Evolutionary conservation across 2,329 filamentous ascomycete species (phyloP), one percentile per base, ranked within the genome.

Genomic region (Aspergillus awamori): DNA sequence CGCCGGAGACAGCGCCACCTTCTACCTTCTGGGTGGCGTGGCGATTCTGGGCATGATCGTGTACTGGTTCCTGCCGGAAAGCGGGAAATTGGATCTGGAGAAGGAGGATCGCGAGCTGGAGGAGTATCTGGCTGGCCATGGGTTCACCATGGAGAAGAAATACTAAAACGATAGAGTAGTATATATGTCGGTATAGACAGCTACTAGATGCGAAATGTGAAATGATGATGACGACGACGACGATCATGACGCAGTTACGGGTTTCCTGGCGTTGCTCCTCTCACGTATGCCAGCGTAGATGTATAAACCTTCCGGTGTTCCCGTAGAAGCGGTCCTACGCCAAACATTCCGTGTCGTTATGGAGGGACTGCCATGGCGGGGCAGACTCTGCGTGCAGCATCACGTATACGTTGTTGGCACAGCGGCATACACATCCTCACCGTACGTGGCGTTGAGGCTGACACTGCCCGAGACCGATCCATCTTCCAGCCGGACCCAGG

Each of bases 401-500:
- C 20, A 20, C 20, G 20, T 20, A 20, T 20, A 20, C 20, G 20
- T 20, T 20, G 20, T 20, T 20, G 20, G 20, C 20, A 20, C 20
- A 20, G 20, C 20, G 20, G 20, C 20, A 20, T 20, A 20, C 20
- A 2, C 20, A 20, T 20, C 20, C 20, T 20, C 20, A 20, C 20
- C 20, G 20, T 20, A 20, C 20, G 20, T 20, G 20, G 20, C 20
- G 2, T 20, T 20, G 20, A 20, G 20, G 2, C 2, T 20, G 20
- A 20, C 20, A 20, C 20, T 20, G 20, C 20, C 20, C 20, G 20
- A 20, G 2, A 20, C 20, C 20, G 20, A 77, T 0, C 84, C 84
- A 49, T 82, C 80, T 67, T 89, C 87, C 30, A 89, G 76, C 2
- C 86, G 79, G 39, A 88, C 84, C 82, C 86, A 89, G 0, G 86